A percentile compares a stretch with the other conserved stretches of the same genome.
These are phyloP conservation scores for Pleurotus eryngii DNA, from an alignment of 768 basidiomycete species.

Conservation along the genomic window DNA sequence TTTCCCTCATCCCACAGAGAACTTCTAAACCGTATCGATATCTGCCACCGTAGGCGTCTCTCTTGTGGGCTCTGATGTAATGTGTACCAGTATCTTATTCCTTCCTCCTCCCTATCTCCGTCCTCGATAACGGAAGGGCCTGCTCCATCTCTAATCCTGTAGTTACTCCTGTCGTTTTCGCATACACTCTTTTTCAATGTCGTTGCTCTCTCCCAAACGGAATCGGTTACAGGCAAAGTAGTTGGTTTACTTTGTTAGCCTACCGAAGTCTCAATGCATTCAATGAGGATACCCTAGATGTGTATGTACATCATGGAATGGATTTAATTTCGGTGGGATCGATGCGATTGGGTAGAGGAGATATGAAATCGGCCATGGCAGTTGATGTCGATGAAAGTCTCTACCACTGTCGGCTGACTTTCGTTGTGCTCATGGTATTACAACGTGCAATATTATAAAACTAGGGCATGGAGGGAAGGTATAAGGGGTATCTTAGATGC, in stretches of 20 bases:
- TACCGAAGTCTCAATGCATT: not conserved
- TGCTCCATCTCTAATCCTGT: conserved; percentile 6
- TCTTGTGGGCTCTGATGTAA: conserved; percentile 2
- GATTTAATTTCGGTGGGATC: too few species aligned
- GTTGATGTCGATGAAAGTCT: too few species aligned
- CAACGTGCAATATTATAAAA: too few species aligned
- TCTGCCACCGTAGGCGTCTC: not conserved
- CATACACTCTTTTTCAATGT: not conserved
- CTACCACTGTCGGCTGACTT: too few species aligned
- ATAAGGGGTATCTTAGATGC: not conserved
- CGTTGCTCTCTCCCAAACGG: not conserved
- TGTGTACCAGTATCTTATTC: conserved; percentile 1
- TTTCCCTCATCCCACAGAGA: conserved; percentile 21
- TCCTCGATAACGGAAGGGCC: not conserved
- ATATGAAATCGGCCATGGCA: too few species aligned
- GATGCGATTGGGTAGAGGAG: too few species aligned
- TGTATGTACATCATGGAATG: too few species aligned
- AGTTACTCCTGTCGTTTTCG: not conserved
- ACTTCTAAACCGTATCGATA: conserved; percentile 25
- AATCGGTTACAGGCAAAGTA: not conserved
- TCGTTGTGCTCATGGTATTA: too few species aligned
- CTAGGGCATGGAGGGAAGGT: too few species aligned
- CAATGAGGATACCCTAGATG: too few species aligned
- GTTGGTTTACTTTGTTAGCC: not conserved
- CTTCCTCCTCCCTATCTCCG: not conserved